Percentiles rank a stretch among this genome's conserved stretches.
These are phyloP conservation scores for Malassezia nana DNA, from an alignment of 1,284 basidiomycete genomes.

Conservation along the genomic window DNA sequence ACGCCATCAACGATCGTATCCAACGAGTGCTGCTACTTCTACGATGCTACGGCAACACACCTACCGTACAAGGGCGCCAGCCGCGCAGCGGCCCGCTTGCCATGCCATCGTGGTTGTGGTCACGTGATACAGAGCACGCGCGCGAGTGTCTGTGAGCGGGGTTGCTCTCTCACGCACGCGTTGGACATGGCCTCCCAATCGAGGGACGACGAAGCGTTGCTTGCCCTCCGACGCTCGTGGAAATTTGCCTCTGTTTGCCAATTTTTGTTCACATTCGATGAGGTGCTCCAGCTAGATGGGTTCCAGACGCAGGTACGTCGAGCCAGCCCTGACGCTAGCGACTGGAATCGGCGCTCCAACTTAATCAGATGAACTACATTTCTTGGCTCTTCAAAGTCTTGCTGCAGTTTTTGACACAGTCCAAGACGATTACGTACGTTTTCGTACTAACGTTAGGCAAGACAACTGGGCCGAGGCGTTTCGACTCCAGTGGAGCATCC, in stretches of 20 bases:
- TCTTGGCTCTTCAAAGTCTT: conserved; percentile 1
- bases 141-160: neutral
- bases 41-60: too few relatives aligned
- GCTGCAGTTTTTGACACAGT: neutral
- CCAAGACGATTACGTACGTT: neutral
- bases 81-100: too few relatives aligned
- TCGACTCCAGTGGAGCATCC: conserved; percentile 22
- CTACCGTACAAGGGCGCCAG: too few relatives aligned
- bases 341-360: conserved; percentile 49
- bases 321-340: neutral
- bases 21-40: too few relatives aligned
- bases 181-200: neutral
- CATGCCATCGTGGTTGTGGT: neutral
- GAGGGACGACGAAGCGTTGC: neutral
- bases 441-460: conserved; percentile 1
- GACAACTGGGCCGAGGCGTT: conserved; percentile 31
- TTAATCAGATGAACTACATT: neutral
- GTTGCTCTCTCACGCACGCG: neutral
- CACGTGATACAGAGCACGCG: neutral
- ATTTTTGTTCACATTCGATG: conserved; percentile 45
- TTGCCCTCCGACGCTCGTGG: conserved; percentile 32
- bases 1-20: too few relatives aligned
- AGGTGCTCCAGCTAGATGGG: conserved; percentile 41
- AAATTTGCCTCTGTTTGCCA: conserved; percentile 47
- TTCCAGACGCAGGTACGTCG: conserved; percentile 37